Conservation (phyloP, 371 early-diverging fungal genomes). For the Mucor indicus region DNA sequence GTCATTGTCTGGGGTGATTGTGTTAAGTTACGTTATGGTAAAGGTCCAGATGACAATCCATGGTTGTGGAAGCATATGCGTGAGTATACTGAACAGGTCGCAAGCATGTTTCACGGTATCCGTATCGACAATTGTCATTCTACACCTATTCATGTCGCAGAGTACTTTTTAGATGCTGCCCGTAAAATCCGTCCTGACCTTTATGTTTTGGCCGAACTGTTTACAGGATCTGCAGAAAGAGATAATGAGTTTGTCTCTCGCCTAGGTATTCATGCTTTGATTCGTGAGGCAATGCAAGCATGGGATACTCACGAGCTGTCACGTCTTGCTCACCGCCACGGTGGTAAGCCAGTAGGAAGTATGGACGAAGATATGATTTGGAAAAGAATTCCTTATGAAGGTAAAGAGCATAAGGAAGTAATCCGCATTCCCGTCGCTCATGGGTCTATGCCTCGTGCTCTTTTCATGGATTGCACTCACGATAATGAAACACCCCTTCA, state of each 20-base stretch:
- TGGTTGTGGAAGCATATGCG: slow-evolving; percentile 96
- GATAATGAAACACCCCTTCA: slow-evolving; percentile 96
- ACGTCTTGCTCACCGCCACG: slow-evolving; percentile 84
- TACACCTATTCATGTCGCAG: slow-evolving; percentile 92
- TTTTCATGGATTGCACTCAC: slow-evolving; percentile 98
- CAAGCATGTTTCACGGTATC: slow-evolving; percentile 90
- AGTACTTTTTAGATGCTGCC: slow-evolving; percentile 88
- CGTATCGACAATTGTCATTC: slow-evolving; percentile 98
- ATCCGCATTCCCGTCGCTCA: slow-evolving; percentile 33
- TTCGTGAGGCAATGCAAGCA: slow-evolving; percentile 97
- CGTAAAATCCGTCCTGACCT: slow-evolving; percentile 83
- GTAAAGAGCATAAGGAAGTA: slow-evolving; percentile 36
- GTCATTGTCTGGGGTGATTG: slow-evolving; percentile 99
- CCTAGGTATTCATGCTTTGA: slow-evolving; percentile 92
- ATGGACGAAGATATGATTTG: slow-evolving; percentile 62
- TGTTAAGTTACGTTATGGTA: slow-evolving; percentile 94
- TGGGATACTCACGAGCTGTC: slow-evolving; percentile 91
- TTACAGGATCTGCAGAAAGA: slow-evolving; percentile 91
- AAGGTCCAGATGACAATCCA: slow-evolving; percentile 79
- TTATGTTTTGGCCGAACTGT: slow-evolving; percentile 95
- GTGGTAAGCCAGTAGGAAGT: slow-evolving; percentile 83
- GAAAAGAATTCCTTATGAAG: slow-evolving; percentile 41
- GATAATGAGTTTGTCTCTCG: slow-evolving; percentile 87
- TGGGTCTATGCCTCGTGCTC: slow-evolving; percentile 76
- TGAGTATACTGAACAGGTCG: slow-evolving; percentile 84